Evolutionary conservation across 2,329 filamentous ascomycete genomes (phyloP).

Genomic region (Cytospora piceae): DNA sequence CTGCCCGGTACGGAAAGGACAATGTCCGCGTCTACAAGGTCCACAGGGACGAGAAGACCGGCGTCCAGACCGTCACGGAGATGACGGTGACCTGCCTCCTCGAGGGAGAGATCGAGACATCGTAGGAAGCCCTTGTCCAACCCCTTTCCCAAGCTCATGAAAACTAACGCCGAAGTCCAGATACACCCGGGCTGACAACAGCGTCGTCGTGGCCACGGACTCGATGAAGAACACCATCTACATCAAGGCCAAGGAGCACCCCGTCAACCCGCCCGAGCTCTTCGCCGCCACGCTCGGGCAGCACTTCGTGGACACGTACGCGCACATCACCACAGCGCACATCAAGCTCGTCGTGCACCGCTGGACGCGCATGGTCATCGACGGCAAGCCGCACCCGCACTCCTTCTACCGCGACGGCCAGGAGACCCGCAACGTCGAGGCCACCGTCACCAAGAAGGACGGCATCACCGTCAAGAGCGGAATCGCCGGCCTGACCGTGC

Average conservation of each 20-base stretch:
- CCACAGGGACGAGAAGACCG: conserved; percentile 74
- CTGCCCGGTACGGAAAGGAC: conserved; percentile 89
- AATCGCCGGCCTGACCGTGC: conserved; percentile 80
- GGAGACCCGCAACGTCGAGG: conserved; percentile 84
- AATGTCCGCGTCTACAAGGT: conserved; percentile 99
- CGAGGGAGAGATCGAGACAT: conserved; percentile 87
- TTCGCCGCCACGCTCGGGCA: conserved; percentile 82
- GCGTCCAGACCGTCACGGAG: conserved; percentile 84
- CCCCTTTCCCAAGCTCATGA: conserved; percentile 1
- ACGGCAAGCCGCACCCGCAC: conserved; percentile 91
- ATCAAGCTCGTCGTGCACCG: conserved; percentile 82
- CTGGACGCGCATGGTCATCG: conserved; percentile 87
- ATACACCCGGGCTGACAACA: conserved; percentile 94
- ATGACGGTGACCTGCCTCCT: conserved; percentile 94
- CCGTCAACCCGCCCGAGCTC: conserved; percentile 89
- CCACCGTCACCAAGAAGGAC: conserved; percentile 65
- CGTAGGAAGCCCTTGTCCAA: conserved; percentile 53
- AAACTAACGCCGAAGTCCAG: conserved; percentile 47
- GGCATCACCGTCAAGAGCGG: conserved; percentile 78
- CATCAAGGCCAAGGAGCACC: conserved; percentile 91
- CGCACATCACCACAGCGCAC: conserved; percentile 84
- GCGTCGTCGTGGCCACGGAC: conserved; percentile 92
- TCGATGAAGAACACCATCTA: conserved; percentile 98
- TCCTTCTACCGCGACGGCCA: conserved; percentile 89
- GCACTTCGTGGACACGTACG: conserved; percentile 88